phyloP scores from a whole-genome alignment of 192 early-diverging fungal genomes.

The Coemansia sp. region DNA sequence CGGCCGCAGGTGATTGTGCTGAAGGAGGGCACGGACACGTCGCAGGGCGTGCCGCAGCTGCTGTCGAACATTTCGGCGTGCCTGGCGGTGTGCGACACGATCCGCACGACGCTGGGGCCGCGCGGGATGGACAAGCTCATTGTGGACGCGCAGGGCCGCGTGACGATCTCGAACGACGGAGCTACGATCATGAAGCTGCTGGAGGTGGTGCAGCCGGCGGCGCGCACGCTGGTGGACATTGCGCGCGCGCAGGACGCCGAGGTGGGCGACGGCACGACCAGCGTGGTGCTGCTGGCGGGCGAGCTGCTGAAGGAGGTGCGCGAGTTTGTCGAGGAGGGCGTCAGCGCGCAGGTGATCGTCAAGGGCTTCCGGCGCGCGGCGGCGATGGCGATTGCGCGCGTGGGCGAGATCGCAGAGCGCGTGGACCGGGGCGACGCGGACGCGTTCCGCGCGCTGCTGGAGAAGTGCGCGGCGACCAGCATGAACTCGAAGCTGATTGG shows the following conservation, averaged over 20 bases:
- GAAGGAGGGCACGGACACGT: constrained; percentile 97
- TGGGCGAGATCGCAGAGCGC: constrained; percentile 87
- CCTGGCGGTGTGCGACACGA: constrained; percentile 88
- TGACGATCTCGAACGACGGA: constrained; percentile 98
- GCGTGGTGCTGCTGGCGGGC: constrained; percentile 93
- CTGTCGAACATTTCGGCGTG: constrained; percentile 98
- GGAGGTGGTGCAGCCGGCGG: constrained; percentile 98
- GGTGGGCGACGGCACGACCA: constrained; percentile 98
- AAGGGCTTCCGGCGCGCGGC: constrained; percentile 94
- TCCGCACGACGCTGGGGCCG: constrained; percentile 94
- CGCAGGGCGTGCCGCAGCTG: constrained; percentile 96
- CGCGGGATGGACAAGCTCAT: constrained; percentile 99
- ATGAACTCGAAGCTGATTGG: constrained; percentile 99
- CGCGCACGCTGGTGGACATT: constrained; percentile 97
- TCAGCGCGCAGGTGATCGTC: constrained; percentile 90
- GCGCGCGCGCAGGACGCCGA: constrained; percentile 97
- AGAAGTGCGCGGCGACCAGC: constrained; percentile 96
- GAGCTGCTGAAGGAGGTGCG: constrained; percentile 96
- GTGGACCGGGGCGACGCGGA: constrained; percentile 75
- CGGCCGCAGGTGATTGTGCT: constrained; percentile 99
- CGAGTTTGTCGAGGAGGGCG: constrained; percentile 90
- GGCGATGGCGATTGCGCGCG: constrained; percentile 82
- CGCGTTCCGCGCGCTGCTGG: constrained; percentile 83
- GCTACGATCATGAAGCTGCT: constrained; percentile 97
- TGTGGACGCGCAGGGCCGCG: constrained; percentile 84